Conservation (phyloP, 768 basidiomycete genomes). For the Chalciporus chontae region DNA sequence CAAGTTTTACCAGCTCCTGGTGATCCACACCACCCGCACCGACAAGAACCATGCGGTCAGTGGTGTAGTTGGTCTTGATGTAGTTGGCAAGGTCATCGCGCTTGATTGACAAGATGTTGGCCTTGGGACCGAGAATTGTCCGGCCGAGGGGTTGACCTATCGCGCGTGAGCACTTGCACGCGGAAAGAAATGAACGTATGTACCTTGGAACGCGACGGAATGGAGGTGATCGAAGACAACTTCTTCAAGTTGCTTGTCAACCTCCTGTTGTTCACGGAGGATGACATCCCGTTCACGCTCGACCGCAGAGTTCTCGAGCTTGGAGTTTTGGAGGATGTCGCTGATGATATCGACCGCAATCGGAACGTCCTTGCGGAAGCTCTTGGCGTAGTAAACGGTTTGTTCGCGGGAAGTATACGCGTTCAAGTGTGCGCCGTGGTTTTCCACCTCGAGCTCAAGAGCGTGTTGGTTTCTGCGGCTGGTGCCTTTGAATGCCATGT, state of each 20-base stretch:
- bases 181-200: constrained; percentile 1
- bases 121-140: constrained; percentile 95
- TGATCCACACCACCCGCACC: constrained; percentile 96
- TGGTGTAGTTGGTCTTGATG: constrained; percentile 97
- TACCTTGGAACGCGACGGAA: constrained; percentile 94
- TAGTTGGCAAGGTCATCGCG: constrained; percentile 85
- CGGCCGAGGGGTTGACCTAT: constrained; percentile 91
- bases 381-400: constrained; percentile 99
- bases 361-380: constrained; percentile 93
- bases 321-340: constrained; percentile 96
- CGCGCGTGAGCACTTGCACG: constrained; percentile 6
- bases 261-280: constrained; percentile 95
- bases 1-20: constrained; percentile 87
- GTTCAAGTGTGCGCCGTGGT: constrained; percentile 94
- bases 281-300: constrained; percentile 97
- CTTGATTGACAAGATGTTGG: constrained; percentile 93
- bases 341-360: constrained; percentile 93
- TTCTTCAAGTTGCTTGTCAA: constrained; percentile 97
- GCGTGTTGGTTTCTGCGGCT: constrained; percentile 81
- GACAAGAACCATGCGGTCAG: constrained; percentile 98
- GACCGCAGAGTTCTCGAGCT: constrained; percentile 81
- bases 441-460: constrained; percentile 96
- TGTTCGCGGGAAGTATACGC: constrained; percentile 99
- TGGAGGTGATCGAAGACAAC: constrained; percentile 99
- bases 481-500: constrained; percentile 98